These are phyloP conservation scores for Aspergillus leporis DNA, from an alignment of 495 filamentous ascomycete genomes.

Conservation along the genomic window DNA sequence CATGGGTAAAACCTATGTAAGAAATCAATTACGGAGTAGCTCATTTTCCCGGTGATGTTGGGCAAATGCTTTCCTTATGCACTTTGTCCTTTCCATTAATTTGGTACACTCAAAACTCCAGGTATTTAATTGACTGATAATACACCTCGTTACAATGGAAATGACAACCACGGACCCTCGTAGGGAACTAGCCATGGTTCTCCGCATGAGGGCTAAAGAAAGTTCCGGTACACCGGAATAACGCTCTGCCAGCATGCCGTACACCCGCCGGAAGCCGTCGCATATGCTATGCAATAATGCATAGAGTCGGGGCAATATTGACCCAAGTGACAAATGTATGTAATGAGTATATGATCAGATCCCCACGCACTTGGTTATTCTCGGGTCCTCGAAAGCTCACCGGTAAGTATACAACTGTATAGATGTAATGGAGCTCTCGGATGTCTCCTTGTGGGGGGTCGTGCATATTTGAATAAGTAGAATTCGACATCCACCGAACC, in stretches of 20 bases:
- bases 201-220: neutral
- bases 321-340: no score
- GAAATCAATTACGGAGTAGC: neutral
- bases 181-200: neutral
- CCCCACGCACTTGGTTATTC: neutral
- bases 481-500: neutral
- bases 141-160: neutral
- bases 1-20: neutral
- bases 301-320: no score
- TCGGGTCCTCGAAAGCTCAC: neutral
- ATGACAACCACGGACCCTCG: neutral
- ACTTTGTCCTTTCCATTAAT: neutral
- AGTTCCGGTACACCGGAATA: slow-evolving; percentile 8
- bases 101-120: neutral
- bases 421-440: neutral
- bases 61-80: neutral
- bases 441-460: no score
- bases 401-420: neutral
- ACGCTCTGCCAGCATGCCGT: slow-evolving; percentile 24
- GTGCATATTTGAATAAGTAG: neutral
- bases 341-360: no score
- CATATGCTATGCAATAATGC: neutral
- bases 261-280: neutral
- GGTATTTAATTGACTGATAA: neutral
- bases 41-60: neutral